Evolutionary conservation across 257 asterid species (phyloP).

Genomic region (Solanum corneliomulleri): DNA sequence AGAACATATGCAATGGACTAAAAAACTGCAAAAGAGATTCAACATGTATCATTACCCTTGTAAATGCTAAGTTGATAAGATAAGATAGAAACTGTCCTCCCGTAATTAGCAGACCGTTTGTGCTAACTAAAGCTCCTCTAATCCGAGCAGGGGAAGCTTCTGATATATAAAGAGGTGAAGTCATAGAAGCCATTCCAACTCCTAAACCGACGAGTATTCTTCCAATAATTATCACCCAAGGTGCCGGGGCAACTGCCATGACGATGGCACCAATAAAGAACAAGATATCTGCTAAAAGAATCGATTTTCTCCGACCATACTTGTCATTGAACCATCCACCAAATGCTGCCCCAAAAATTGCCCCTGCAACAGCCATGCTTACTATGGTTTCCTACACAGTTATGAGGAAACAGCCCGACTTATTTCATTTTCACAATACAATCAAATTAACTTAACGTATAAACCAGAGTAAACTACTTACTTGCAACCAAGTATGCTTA

Average conservation of each 20-base stretch:
- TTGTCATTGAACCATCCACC: conserved; percentile 64
- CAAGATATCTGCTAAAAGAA: conserved; percentile 55
- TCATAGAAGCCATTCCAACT: conserved; percentile 94
- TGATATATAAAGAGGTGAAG: conserved; percentile 68
- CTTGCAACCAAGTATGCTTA: conserved; percentile 58
- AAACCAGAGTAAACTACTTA: background rate
- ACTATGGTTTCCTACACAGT: conserved; percentile 61
- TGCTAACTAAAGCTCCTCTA: conserved; percentile 73
- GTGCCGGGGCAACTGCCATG: conserved; percentile 51
- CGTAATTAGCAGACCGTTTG: conserved; percentile 69
- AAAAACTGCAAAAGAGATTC: background rate
- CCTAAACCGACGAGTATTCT: conserved; percentile 70
- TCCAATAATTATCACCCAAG: conserved; percentile 67
- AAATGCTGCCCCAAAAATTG: conserved; percentile 64
- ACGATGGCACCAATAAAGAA: conserved; percentile 51
- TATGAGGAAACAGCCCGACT: background rate
- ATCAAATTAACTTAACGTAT: background rate
- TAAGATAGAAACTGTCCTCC: conserved; percentile 73
- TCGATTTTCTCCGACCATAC: conserved; percentile 53
- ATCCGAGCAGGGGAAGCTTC: conserved; percentile 83
- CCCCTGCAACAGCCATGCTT: conserved; percentile 79
- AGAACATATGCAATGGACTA: background rate
- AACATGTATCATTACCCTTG: conserved; percentile 22
- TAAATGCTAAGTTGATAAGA: conserved; percentile 70
- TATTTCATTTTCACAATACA: background rate